Percentiles rank a stretch among this genome's conserved stretches.
Conservation (phyloP, 805 yeast genomes). For the Ogataea paradorogensis region DNA sequence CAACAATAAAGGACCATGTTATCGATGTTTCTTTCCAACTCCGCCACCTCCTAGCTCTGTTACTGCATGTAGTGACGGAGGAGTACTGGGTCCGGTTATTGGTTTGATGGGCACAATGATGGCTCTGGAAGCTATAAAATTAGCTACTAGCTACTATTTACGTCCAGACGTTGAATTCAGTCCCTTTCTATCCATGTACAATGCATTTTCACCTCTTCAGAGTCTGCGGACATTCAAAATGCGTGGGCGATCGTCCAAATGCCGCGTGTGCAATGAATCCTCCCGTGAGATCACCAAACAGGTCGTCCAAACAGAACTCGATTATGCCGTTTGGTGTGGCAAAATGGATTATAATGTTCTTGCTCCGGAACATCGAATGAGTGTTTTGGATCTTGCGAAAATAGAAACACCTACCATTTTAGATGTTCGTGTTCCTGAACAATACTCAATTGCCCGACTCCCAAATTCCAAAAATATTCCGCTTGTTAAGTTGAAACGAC, state of each 20-base stretch:
- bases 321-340: slow-evolving; percentile 81
- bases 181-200: slow-evolving; percentile 68
- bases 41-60: slow-evolving; percentile 87
- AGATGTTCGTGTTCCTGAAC: slow-evolving; percentile 83
- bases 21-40: slow-evolving; percentile 85
- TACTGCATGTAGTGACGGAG: slow-evolving; percentile 87
- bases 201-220: slow-evolving; percentile 60
- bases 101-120: slow-evolving; percentile 87
- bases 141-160: slow-evolving; percentile 56
- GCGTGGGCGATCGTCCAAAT: slow-evolving; percentile 60
- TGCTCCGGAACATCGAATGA: slow-evolving; percentile 43
- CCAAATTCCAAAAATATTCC: slow-evolving; percentile 64
- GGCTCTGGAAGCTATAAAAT: slow-evolving; percentile 83
- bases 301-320: slow-evolving; percentile 45
- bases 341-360: slow-evolving; percentile 44
- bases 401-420: slow-evolving; percentile 17
- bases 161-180: slow-evolving; percentile 48
- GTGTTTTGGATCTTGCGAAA: slow-evolving; percentile 35
- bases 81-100: slow-evolving; percentile 94
- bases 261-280: slow-evolving; percentile 60
- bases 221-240: slow-evolving; percentile 72
- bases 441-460: slow-evolving; percentile 64
- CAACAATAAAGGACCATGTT: slow-evolving; percentile 75
- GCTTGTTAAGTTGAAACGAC: slow-evolving; percentile 44
- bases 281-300: slow-evolving; percentile 48